Percentiles rank a stretch among this genome's conserved stretches.
phyloP scores from a whole-genome alignment of 192 early-diverging fungal genomes.

The Kickxella alabastrina region DNA sequence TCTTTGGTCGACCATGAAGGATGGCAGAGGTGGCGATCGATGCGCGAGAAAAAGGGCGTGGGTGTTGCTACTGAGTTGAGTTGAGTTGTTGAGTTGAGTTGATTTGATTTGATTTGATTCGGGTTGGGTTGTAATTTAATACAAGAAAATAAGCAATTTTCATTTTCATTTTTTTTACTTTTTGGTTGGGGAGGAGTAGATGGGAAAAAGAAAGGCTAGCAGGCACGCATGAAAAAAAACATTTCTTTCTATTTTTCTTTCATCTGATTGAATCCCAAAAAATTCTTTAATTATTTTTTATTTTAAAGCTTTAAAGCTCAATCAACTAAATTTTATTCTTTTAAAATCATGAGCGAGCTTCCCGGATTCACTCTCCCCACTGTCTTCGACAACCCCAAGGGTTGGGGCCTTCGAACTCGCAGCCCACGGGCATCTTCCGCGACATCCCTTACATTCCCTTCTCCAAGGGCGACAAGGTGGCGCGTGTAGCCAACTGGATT shows the following conservation, averaged over 20 bases:
- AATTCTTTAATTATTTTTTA: too few species aligned
- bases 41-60: constrained; percentile 13
- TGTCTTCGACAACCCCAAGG: constrained; percentile 75
- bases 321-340: too few species aligned
- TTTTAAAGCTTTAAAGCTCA: too few species aligned
- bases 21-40: constrained; percentile 42
- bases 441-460: constrained; percentile 94
- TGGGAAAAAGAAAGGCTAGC: not conserved
- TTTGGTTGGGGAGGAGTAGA: too few species aligned
- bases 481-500: constrained; percentile 93
- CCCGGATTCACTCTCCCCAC: constrained; percentile 71
- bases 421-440: constrained; percentile 61
- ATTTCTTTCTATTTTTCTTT: constrained; percentile 2
- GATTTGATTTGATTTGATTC: too few species aligned
- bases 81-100: too few species aligned
- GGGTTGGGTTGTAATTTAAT: too few species aligned
- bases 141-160: too few species aligned
- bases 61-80: not conserved
- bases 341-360: constrained; percentile 46
- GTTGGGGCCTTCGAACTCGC: constrained; percentile 81
- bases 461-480: constrained; percentile 92
- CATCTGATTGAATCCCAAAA: not conserved
- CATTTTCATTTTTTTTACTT: too few species aligned
- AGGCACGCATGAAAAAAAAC: not conserved
- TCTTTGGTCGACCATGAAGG: constrained; percentile 81